These are phyloP conservation scores for Epicoccum sorghinum DNA, from an alignment of 2,329 filamentous ascomycete species.

Conservation along the genomic window DNA sequence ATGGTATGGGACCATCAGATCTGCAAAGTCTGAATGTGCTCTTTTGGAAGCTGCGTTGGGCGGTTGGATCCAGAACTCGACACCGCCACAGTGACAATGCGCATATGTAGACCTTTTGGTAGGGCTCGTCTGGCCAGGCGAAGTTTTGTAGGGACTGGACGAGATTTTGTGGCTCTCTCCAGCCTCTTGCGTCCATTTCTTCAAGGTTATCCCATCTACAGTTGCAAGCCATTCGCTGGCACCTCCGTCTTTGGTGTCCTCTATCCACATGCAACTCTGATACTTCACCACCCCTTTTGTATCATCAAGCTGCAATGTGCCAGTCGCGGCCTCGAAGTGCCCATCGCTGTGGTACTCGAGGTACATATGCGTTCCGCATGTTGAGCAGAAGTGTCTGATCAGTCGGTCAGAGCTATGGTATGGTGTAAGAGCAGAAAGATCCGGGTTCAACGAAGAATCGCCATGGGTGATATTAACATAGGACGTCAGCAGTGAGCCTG, in stretches of 20 bases:
- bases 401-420: slow-evolving; percentile 49
- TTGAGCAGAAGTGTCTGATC: slow-evolving; percentile 51
- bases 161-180: slow-evolving; percentile 1
- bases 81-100: slow-evolving; percentile 55
- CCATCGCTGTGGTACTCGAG: slow-evolving; percentile 39
- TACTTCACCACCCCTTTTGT: slow-evolving; percentile 38
- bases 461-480: slow-evolving; percentile 45
- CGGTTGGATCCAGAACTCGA: slow-evolving; percentile 50
- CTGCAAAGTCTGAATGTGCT: slow-evolving; percentile 51
- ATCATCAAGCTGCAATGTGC: slow-evolving; percentile 45
- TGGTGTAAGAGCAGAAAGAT: slow-evolving; percentile 31
- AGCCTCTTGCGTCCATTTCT: slow-evolving; percentile 25
- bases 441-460: slow-evolving; percentile 21
- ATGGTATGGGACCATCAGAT: slow-evolving; percentile 37
- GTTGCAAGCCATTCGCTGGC: slow-evolving; percentile 55
- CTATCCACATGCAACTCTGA: slow-evolving; percentile 54
- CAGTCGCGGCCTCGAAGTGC: slow-evolving; percentile 50
- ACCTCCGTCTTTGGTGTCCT: slow-evolving; percentile 60
- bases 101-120: slow-evolving; percentile 41
- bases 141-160: neutral
- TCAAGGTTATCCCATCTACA: slow-evolving; percentile 30
- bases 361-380: slow-evolving; percentile 55
- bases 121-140: neutral
- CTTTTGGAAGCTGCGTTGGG: slow-evolving; percentile 33
- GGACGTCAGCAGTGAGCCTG: slow-evolving; percentile 53